Evolutionary conservation across 345 rosid genomes (phyloP).

Genomic region (Raphanus raphanistrum): DNA sequence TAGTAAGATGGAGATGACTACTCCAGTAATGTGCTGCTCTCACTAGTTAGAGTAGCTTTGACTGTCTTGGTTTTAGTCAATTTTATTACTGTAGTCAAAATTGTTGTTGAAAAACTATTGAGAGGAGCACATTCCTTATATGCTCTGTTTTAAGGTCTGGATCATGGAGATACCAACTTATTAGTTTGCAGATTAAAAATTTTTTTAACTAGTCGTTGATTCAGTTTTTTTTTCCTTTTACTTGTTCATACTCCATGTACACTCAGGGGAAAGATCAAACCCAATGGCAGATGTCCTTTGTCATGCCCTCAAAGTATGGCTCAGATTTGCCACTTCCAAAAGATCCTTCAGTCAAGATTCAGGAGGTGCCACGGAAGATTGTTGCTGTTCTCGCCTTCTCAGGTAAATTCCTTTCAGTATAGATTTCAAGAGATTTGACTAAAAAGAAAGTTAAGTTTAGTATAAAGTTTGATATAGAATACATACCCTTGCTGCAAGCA

Average conservation of each 20-base stretch:
- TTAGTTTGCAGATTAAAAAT: background rate
- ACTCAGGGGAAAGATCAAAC: slow-evolving; percentile 55
- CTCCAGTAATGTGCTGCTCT: too few relatives aligned
- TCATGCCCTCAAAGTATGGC: slow-evolving; percentile 88
- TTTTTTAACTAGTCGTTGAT: background rate
- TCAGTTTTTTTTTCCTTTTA: background rate
- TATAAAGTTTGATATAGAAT: background rate
- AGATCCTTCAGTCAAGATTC: slow-evolving; percentile 72
- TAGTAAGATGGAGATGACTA: background rate
- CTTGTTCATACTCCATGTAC: background rate
- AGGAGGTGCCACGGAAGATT: slow-evolving; percentile 64
- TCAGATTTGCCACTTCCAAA: slow-evolving; percentile 69
- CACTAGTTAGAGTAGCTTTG: background rate
- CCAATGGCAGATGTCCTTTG: slow-evolving; percentile 92
- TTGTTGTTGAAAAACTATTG: background rate
- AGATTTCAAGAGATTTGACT: background rate
- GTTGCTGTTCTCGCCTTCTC: slow-evolving; percentile 84
- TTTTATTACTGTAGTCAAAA: background rate
- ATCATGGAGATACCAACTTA: background rate
- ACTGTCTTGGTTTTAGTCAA: background rate
- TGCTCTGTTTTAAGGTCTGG: background rate
- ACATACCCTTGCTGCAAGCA: slow-evolving; percentile 1
- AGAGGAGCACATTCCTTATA: background rate
- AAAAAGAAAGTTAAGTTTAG: background rate
- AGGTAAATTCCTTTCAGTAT: slow-evolving; percentile 44